Evolutionary conservation across 345 rosid genomes (phyloP).

Genomic region (Hibiscus mutabilis): DNA sequence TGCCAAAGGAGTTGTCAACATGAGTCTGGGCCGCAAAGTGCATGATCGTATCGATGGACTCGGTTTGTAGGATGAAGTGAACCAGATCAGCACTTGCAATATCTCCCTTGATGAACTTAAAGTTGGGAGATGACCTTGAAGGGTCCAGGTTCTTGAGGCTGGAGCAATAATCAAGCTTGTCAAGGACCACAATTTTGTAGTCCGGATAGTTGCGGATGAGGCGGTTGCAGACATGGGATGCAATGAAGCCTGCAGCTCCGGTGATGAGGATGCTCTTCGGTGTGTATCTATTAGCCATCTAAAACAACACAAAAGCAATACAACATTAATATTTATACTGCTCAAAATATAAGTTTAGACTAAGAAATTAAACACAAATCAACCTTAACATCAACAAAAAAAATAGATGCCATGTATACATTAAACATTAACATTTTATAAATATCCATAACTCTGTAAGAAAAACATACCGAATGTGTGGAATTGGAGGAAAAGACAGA

Average conservation of each 20-base stretch:
- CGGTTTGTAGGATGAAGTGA: slow-evolving; percentile 55
- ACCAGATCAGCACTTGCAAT: slow-evolving; percentile 66
- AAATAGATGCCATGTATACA: no score
- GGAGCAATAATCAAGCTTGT: slow-evolving; percentile 70
- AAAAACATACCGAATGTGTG: not conserved
- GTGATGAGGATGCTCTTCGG: slow-evolving; percentile 66
- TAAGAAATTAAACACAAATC: no score
- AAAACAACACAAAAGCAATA: not conserved
- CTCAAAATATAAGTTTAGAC: no score
- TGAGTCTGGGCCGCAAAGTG: slow-evolving; percentile 75
- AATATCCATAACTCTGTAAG: no score
- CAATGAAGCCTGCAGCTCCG: slow-evolving; percentile 71
- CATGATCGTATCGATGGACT: slow-evolving; percentile 67
- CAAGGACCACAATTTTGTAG: slow-evolving; percentile 59
- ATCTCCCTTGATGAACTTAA: slow-evolving; percentile 66
- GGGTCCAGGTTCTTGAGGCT: slow-evolving; percentile 53
- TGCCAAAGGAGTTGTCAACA: slow-evolving; percentile 65
- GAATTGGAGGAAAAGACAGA: not conserved
- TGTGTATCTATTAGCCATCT: slow-evolving; percentile 29
- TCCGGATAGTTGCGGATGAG: slow-evolving; percentile 49
- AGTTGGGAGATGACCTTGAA: slow-evolving; percentile 35
- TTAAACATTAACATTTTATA: no score
- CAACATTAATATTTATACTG: no score
- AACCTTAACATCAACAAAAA: no score
- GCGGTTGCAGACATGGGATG: slow-evolving; percentile 65